phyloP scores from a whole-genome alignment of 108 stramenopile genomes.

The Fragilaria radians region DNA sequence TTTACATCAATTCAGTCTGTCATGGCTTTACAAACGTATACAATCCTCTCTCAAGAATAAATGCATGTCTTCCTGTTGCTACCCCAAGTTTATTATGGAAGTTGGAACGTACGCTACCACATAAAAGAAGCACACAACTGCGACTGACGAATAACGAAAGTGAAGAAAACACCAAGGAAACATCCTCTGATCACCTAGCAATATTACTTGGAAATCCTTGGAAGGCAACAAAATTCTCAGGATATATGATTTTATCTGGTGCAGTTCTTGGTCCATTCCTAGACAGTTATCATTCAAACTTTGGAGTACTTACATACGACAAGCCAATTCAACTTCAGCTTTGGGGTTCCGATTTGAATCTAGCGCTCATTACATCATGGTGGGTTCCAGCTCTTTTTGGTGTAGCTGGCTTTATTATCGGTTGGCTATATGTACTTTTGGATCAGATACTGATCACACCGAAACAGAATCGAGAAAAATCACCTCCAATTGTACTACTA shows the following conservation, averaged over 20 bases:
- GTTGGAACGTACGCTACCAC: no score
- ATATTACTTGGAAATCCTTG: no score
- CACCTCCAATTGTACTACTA: conserved; percentile 47
- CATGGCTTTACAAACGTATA: no score
- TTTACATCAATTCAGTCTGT: no score
- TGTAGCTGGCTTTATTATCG: conserved; percentile 77
- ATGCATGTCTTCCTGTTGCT: no score
- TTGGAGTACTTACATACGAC: conserved; percentile 75
- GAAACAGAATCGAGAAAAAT: conserved; percentile 1
- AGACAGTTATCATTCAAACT: conserved; percentile 73
- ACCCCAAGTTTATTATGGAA: no score
- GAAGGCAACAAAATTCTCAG: no score
- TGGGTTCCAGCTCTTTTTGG: conserved; percentile 85
- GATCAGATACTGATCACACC: conserved; percentile 26
- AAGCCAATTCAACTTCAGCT: conserved; percentile 45
- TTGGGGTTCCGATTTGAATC: conserved; percentile 32
- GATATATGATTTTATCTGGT: conserved; percentile 56
- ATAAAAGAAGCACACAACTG: no score
- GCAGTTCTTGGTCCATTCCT: conserved; percentile 79
- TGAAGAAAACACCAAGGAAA: no score
- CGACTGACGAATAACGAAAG: no score
- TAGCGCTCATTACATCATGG: conserved; percentile 65
- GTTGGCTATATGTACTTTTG: conserved; percentile 71
- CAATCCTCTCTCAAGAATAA: no score
- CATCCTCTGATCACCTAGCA: no score